A percentile compares a stretch with the other conserved stretches of the same genome.
Conservation (phyloP, 2,329 filamentous ascomycete genomes). For the Anthostomella pinea region DNA sequence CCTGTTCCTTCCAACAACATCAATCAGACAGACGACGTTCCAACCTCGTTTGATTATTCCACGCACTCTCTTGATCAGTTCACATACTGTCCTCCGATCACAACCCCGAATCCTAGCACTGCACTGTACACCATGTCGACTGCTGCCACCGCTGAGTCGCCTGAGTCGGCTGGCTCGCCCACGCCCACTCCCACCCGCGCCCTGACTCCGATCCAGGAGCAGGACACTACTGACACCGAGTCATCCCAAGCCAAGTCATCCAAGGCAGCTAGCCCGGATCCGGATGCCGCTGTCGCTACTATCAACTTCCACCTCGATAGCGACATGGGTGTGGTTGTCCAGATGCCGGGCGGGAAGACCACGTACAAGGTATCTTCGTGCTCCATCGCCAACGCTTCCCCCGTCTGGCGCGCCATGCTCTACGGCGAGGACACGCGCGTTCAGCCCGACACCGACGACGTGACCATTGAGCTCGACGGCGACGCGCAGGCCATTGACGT, state of each 20-base stretch:
- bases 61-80: too few relatives aligned
- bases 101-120: too few relatives aligned
- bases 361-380: conserved; percentile 18
- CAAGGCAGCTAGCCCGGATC: conserved; percentile 2
- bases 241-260: too few relatives aligned
- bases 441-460: conserved; percentile 1
- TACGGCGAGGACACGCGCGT: conserved; percentile 5
- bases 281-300: conserved; percentile 5
- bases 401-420: conserved; percentile 19
- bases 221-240: not conserved
- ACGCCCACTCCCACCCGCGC: not conserved
- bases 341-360: not conserved
- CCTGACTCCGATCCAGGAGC: conserved; percentile 1
- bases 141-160: not conserved
- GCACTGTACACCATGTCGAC: not conserved
- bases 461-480: conserved; percentile 14
- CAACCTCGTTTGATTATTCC: too few relatives aligned
- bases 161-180: not conserved
- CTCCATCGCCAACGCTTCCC: conserved; percentile 18
- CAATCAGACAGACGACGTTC: too few relatives aligned
- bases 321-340: conserved; percentile 7
- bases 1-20: too few relatives aligned
- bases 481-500: conserved; percentile 16
- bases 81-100: too few relatives aligned
- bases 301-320: conserved; percentile 12